Evolutionary conservation across 2,329 filamentous ascomycete genomes (phyloP).

Genomic region (Fusarium secorum): DNA sequence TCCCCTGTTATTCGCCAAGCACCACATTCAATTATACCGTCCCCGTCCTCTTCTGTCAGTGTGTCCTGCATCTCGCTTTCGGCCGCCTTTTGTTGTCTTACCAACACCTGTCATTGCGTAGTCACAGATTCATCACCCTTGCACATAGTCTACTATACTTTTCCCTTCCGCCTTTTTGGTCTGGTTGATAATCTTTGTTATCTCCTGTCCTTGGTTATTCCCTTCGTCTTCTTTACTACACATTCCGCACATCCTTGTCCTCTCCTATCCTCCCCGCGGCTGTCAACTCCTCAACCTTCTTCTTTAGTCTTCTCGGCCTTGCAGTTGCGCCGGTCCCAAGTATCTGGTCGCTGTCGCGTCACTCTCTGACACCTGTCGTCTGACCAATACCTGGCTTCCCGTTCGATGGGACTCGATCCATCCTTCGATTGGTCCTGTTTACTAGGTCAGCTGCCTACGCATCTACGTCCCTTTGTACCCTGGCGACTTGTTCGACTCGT

Average conservation of each 20-base stretch:
- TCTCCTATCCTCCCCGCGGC: background rate
- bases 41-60: background rate
- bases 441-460: slow-evolving; percentile 35
- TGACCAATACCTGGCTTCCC: slow-evolving; percentile 33
- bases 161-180: slow-evolving; percentile 12
- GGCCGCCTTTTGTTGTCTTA: slow-evolving; percentile 30
- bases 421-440: slow-evolving; percentile 28
- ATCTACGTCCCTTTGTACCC: slow-evolving; percentile 28
- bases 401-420: slow-evolving; percentile 27
- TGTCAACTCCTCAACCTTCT: slow-evolving; percentile 11
- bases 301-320: slow-evolving; percentile 15
- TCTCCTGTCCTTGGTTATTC: slow-evolving; percentile 15
- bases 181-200: slow-evolving; percentile 21
- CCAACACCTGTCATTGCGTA: slow-evolving; percentile 24
- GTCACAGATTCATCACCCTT: slow-evolving; percentile 23
- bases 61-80: slow-evolving; percentile 11
- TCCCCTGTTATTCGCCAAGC: slow-evolving; percentile 29
- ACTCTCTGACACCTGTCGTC: slow-evolving; percentile 32
- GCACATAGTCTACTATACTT: slow-evolving; percentile 1
- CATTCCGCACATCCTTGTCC: slow-evolving; percentile 1
- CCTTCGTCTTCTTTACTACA: slow-evolving; percentile 3
- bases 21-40: slow-evolving; percentile 15
- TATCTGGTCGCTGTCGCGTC: slow-evolving; percentile 34
- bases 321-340: slow-evolving; percentile 26
- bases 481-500: slow-evolving; percentile 29